Evolutionary conservation across 257 asterid genomes (phyloP).

Genomic region (Haberlea rhodopensis): DNA sequence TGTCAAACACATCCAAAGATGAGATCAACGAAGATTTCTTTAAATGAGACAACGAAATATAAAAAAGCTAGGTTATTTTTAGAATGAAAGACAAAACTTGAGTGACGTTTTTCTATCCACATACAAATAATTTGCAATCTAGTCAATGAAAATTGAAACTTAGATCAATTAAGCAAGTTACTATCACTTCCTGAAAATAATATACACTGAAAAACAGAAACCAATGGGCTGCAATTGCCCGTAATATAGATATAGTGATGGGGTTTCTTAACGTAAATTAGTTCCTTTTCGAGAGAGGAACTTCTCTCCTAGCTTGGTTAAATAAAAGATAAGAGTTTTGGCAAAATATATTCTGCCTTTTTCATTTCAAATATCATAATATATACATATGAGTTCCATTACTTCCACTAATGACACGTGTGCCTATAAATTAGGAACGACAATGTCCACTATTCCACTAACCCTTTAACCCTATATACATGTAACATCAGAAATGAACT

Average conservation of each 20-base stretch:
- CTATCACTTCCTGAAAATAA: background rate
- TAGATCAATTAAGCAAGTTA: background rate
- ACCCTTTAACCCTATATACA: no score
- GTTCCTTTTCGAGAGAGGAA: no score
- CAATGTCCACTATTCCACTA: no score
- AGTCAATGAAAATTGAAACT: background rate
- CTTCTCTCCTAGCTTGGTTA: no score
- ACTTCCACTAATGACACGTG: no score
- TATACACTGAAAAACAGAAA: background rate
- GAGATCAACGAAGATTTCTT: conserved; percentile 6
- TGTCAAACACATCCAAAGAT: conserved; percentile 5
- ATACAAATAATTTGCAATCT: conserved; percentile 10
- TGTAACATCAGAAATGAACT: no score
- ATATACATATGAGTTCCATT: no score
- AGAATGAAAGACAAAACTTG: background rate
- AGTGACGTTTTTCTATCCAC: background rate
- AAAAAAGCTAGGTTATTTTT: background rate
- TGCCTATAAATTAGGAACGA: no score
- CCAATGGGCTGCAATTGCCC: background rate
- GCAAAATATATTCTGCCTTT: no score
- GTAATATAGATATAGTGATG: background rate
- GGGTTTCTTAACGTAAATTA: no score
- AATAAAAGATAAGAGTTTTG: no score
- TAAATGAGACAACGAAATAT: background rate
- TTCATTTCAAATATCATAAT: no score